phyloP scores from a whole-genome alignment of 2,329 filamentous ascomycete genomes.

The Paecilomyces sp. region DNA sequence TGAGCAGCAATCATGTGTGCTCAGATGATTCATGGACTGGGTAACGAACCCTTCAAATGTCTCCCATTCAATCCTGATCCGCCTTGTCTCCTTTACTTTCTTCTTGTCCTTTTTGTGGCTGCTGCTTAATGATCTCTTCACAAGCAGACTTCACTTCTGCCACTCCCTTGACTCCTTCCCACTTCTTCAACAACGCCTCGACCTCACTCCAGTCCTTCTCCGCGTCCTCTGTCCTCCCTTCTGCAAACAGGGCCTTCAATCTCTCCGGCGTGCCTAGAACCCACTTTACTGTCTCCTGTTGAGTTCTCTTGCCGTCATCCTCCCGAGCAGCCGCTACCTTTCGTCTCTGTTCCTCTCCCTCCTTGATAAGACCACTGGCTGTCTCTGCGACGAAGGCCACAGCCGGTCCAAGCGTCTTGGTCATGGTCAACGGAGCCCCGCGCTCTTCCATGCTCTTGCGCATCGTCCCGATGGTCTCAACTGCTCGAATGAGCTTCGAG shows the following conservation, averaged over 20 bases:
- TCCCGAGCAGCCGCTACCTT: conserved; percentile 17
- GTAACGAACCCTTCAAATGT: not conserved
- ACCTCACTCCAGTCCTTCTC: conserved; percentile 37
- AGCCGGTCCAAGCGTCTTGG: conserved; percentile 35
- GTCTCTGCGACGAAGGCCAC: conserved; percentile 40
- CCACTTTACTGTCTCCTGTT: conserved; percentile 40
- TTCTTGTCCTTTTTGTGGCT: conserved; percentile 6
- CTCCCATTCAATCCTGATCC: not conserved
- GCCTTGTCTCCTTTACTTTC: not conserved
- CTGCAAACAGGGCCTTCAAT: conserved; percentile 28
- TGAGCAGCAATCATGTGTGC: not conserved
- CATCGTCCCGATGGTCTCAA: conserved; percentile 82
- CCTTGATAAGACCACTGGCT: conserved; percentile 30
- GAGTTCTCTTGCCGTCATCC: conserved; percentile 13
- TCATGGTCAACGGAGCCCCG: conserved; percentile 38
- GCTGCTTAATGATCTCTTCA: conserved; percentile 27
- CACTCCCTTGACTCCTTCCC: conserved; percentile 38
- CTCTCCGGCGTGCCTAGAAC: conserved; percentile 34
- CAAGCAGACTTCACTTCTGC: conserved; percentile 32
- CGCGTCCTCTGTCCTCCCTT: conserved; percentile 33
- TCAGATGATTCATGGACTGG: not conserved
- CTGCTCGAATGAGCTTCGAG: conserved; percentile 91
- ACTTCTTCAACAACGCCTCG: conserved; percentile 29
- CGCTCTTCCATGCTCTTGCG: conserved; percentile 41
- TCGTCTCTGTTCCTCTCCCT: conserved; percentile 28